A percentile compares a stretch with the other conserved stretches of the same genome.
Conservation (phyloP, 805 yeast genomes). For the Candida ascalaphidarum region DNA sequence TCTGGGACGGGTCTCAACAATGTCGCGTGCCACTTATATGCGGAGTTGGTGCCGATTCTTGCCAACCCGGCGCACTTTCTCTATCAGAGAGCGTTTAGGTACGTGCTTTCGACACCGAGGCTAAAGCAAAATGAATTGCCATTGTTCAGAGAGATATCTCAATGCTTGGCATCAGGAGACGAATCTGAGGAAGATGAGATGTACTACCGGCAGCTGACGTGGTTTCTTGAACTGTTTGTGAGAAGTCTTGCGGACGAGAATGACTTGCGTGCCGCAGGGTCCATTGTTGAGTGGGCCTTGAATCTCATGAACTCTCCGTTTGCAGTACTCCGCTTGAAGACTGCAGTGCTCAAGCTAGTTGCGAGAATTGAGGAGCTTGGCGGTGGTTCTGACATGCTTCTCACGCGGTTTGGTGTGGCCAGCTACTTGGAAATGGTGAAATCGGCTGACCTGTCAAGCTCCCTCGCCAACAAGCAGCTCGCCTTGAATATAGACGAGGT, state of each 20-base stretch:
- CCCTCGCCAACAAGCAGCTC: conserved; percentile 16
- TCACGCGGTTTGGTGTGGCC: conserved; percentile 46
- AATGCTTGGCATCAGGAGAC: conserved; percentile 11
- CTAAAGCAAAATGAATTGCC: conserved; percentile 37
- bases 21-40: conserved; percentile 41
- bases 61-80: conserved; percentile 65
- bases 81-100: conserved; percentile 63
- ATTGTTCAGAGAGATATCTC: conserved; percentile 29
- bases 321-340: conserved; percentile 28
- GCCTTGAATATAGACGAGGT: conserved; percentile 38
- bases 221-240: conserved; percentile 52
- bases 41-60: conserved; percentile 50
- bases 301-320: conserved; percentile 48
- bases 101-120: conserved; percentile 50
- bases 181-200: conserved; percentile 35
- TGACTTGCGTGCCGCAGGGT: conserved; percentile 49
- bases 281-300: conserved; percentile 59
- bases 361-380: conserved; percentile 40
- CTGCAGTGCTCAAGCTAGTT: conserved; percentile 33
- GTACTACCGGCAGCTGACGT: conserved; percentile 50
- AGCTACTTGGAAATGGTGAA: conserved; percentile 17
- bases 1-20: conserved; percentile 9
- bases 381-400: conserved; percentile 48
- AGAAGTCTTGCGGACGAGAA: conserved; percentile 34
- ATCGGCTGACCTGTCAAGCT: conserved; percentile 18